Conservation (phyloP, 768 basidiomycete species). For the Cantharellus cinnabarinus region DNA sequence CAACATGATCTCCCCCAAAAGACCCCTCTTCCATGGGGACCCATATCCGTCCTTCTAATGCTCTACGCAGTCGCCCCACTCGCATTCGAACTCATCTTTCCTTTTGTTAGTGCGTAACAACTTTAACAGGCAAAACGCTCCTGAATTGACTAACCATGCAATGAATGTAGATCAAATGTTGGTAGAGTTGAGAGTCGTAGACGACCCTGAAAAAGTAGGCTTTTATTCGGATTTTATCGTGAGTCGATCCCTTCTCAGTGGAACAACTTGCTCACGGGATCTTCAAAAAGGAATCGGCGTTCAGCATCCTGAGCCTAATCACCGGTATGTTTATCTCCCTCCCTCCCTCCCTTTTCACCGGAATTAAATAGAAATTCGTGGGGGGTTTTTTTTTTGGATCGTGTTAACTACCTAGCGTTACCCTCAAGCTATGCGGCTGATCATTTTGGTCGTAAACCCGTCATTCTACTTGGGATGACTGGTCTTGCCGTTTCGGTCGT, state of each 20-base stretch:
- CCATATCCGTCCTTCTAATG: slow-evolving; percentile 1
- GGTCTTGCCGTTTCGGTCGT: slow-evolving; percentile 7
- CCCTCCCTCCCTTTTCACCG: not conserved
- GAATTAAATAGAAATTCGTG: not conserved
- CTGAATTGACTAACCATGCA: not conserved
- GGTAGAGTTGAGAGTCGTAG: slow-evolving; percentile 9
- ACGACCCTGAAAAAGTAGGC: slow-evolving; percentile 10
- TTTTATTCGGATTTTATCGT: slow-evolving; percentile 11
- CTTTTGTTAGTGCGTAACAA: not conserved
- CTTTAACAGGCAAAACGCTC: not conserved
- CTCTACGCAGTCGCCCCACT: slow-evolving; percentile 5
- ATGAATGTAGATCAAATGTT: slow-evolving; percentile 8
- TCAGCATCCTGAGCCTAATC: not conserved
- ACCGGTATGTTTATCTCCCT: not conserved
- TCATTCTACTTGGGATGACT: slow-evolving; percentile 9
- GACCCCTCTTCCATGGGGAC: slow-evolving; percentile 9
- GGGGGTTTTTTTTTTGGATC: not conserved
- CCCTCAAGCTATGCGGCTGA: slow-evolving; percentile 7
- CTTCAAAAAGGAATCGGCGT: not conserved
- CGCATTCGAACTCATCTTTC: slow-evolving; percentile 7
- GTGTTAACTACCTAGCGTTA: not conserved
- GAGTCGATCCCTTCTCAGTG: not conserved
- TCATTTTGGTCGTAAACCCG: slow-evolving; percentile 11
- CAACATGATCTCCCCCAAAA: too few species aligned
- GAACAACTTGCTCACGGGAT: not conserved